These are phyloP conservation scores for Colletotrichum euphorbiae DNA, from an alignment of 2,329 filamentous ascomycete species.

Conservation along the genomic window DNA sequence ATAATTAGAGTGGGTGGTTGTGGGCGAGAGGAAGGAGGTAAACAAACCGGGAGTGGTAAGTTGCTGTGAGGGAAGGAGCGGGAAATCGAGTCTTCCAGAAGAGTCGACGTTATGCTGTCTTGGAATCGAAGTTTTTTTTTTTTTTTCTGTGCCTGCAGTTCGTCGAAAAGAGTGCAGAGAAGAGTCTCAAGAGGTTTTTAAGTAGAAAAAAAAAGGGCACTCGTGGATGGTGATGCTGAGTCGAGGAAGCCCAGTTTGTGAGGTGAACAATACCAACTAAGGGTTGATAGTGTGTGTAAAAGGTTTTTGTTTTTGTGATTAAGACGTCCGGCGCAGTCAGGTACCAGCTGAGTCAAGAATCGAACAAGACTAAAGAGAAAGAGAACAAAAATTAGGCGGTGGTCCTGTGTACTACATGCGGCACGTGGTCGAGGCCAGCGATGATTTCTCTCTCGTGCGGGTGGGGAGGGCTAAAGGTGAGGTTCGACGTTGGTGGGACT, in stretches of 20 bases:
- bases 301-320: conserved; percentile 17
- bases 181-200: background rate
- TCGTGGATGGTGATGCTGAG: background rate
- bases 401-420: conserved; percentile 23
- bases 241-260: conserved; percentile 2
- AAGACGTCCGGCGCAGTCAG: conserved; percentile 36
- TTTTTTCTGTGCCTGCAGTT: conserved; percentile 4
- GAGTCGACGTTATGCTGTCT: conserved; percentile 16
- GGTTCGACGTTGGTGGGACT: conserved; percentile 12
- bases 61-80: conserved; percentile 23
- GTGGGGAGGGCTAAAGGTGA: conserved; percentile 2
- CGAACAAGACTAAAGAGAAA: conserved; percentile 31
- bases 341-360: conserved; percentile 40
- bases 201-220: background rate
- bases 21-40: conserved; percentile 8
- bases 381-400: conserved; percentile 13
- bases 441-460: background rate
- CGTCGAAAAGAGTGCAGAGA: background rate
- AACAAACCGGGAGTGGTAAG: conserved; percentile 25
- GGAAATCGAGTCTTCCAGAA: conserved; percentile 32
- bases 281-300: background rate
- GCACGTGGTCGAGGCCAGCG: conserved; percentile 5
- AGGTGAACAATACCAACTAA: conserved; percentile 6
- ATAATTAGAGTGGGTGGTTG: conserved; percentile 15
- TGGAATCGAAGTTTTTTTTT: background rate